phyloP scores from a whole-genome alignment of 2,329 filamentous ascomycete genomes.

The Didymella lethalis region DNA sequence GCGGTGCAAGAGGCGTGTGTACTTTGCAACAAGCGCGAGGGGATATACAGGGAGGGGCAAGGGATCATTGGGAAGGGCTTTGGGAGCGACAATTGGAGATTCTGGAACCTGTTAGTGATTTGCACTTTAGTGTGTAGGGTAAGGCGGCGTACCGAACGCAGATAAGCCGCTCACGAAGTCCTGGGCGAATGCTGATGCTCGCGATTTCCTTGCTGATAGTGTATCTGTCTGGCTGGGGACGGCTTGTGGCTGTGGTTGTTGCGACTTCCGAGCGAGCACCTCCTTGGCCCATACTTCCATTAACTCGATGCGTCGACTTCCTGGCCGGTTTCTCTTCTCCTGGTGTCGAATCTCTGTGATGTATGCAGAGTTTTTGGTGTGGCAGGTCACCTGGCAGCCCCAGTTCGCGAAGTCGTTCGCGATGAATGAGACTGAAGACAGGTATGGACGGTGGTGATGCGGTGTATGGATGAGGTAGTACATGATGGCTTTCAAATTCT shows the following conservation, averaged over 20 bases:
- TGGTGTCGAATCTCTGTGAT: conserved; percentile 24
- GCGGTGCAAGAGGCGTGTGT: conserved; percentile 20
- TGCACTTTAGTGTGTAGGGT: not conserved
- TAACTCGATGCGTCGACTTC: conserved; percentile 18
- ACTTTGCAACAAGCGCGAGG: conserved; percentile 14
- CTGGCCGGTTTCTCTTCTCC: conserved; percentile 16
- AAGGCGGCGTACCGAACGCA: conserved; percentile 4
- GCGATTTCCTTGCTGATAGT: conserved; percentile 4
- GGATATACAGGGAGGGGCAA: conserved; percentile 8
- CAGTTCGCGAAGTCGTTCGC: conserved; percentile 29
- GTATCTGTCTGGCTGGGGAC: not conserved
- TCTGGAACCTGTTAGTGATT: not conserved
- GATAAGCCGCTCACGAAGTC: conserved; percentile 21
- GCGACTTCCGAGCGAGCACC: conserved; percentile 13
- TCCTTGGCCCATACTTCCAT: conserved; percentile 33
- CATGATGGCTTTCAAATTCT: not conserved
- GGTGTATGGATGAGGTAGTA: conserved; percentile 14
- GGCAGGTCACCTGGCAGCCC: conserved; percentile 25
- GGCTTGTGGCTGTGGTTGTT: not conserved
- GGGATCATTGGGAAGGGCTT: not conserved
- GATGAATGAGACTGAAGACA: conserved; percentile 28
- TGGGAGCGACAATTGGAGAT: conserved; percentile 6
- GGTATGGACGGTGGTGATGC: conserved; percentile 7
- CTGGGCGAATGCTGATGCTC: conserved; percentile 17
- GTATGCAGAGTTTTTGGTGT: conserved; percentile 23